phyloP scores from a whole-genome alignment of 176 grass and related monocot genomes.

The Olyra latifolia region DNA sequence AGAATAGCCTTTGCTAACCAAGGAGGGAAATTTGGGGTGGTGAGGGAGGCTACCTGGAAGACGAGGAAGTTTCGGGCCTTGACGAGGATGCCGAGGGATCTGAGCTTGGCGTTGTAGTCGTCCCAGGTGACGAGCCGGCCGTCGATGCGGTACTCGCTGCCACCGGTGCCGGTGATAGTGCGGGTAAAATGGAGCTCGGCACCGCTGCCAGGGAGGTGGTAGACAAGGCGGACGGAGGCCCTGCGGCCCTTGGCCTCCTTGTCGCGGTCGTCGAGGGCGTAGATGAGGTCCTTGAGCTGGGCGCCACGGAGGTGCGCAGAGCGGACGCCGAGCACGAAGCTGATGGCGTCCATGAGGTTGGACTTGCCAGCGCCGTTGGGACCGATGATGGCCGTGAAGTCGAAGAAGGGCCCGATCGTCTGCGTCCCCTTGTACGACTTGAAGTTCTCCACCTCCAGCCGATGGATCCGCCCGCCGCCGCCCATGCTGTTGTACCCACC shows the following conservation, averaged over 20 bases:
- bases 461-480: slow-evolving; percentile 71
- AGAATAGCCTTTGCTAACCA: background rate
- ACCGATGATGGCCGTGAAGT: slow-evolving; percentile 95
- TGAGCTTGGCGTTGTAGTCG: slow-evolving; percentile 86
- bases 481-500: background rate
- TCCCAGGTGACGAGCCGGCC: slow-evolving; percentile 65
- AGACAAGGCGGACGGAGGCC: slow-evolving; percentile 85
- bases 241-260: slow-evolving; percentile 86
- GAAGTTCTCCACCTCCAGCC: slow-evolving; percentile 93
- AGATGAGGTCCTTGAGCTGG: slow-evolving; percentile 96
- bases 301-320: slow-evolving; percentile 81
- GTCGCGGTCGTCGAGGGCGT: slow-evolving; percentile 84
- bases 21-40: background rate
- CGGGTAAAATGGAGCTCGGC: slow-evolving; percentile 75
- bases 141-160: slow-evolving; percentile 81
- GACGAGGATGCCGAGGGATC: slow-evolving; percentile 91
- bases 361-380: slow-evolving; percentile 95
- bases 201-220: slow-evolving; percentile 36
- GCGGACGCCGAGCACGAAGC: slow-evolving; percentile 88
- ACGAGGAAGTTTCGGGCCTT: slow-evolving; percentile 98
- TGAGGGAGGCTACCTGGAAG: slow-evolving; percentile 63
- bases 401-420: slow-evolving; percentile 84
- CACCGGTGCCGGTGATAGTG: slow-evolving; percentile 67
- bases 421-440: slow-evolving; percentile 96
- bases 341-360: slow-evolving; percentile 99